Conservation (phyloP, 192 early-diverging fungal species). For the Mortierella alpina region DNA sequence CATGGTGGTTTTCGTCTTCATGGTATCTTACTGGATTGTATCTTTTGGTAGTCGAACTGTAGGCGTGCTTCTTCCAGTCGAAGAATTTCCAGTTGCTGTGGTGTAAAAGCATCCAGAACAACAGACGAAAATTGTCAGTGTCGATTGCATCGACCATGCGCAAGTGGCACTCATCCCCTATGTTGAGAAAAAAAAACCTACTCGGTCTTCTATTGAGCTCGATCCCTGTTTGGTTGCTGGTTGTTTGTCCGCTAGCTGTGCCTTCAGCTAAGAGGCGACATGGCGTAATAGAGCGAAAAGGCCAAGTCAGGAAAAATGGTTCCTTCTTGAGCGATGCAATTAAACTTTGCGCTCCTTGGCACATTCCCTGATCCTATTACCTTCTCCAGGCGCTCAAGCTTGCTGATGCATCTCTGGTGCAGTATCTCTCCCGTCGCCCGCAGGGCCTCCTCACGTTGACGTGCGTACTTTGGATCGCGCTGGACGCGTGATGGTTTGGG, state of each 20-base stretch:
- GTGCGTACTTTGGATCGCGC: conserved; percentile 3
- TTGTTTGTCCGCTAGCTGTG: conserved; percentile 1
- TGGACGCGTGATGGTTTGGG: neutral
- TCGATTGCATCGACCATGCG: no score
- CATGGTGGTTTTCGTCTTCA: neutral
- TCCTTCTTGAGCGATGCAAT: neutral
- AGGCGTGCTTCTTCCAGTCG: conserved; percentile 31
- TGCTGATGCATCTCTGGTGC: conserved; percentile 23
- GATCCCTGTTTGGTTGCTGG: neutral
- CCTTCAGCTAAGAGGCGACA: conserved; percentile 4
- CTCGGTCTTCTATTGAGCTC: no score
- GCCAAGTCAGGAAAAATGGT: neutral
- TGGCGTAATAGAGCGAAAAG: neutral
- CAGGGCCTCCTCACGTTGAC: conserved; percentile 22
- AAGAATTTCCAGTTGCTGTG: conserved; percentile 31
- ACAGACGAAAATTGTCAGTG: neutral
- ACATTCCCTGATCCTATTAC: neutral
- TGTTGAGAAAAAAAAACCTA: no score
- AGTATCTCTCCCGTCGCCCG: conserved; percentile 23
- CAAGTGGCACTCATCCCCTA: no score
- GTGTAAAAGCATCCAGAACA: neutral
- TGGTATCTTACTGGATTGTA: conserved; percentile 7
- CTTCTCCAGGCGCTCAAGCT: conserved; percentile 25
- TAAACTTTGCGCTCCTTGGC: neutral
- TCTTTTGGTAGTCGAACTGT: conserved; percentile 5